These are phyloP conservation scores for Hyparrhenia diplandra DNA, from an alignment of 176 grass and related monocot species.

Conservation along the genomic window DNA sequence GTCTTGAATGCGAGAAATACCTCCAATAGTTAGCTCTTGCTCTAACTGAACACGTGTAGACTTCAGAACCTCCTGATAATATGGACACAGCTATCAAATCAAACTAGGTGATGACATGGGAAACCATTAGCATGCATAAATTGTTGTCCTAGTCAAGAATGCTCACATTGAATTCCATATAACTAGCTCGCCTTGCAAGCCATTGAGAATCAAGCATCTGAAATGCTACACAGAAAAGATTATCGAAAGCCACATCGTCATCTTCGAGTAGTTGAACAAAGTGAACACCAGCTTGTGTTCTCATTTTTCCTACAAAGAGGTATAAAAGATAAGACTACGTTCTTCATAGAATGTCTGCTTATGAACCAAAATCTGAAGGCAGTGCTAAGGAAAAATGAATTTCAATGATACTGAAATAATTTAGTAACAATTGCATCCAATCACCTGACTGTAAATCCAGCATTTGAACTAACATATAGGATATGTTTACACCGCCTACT, in stretches of 20 bases:
- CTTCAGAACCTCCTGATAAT: constrained; percentile 71
- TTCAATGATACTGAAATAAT: too few relatives aligned
- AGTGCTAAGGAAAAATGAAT: too few relatives aligned
- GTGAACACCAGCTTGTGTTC: too few relatives aligned
- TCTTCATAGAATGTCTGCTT: not conserved
- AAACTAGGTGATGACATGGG: too few relatives aligned
- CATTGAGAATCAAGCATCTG: constrained; percentile 69
- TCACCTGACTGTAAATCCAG: constrained; percentile 64
- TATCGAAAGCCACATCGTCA: constrained; percentile 6
- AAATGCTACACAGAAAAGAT: too few relatives aligned
- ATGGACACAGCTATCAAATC: too few relatives aligned
- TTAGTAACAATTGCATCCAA: too few relatives aligned
- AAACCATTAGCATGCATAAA: not conserved
- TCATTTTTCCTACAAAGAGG: too few relatives aligned
- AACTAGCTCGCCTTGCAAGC: constrained; percentile 65
- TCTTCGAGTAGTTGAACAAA: too few relatives aligned
- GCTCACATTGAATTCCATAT: constrained; percentile 89
- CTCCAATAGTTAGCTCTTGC: constrained; percentile 42
- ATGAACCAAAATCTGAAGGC: too few relatives aligned
- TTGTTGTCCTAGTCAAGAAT: too few relatives aligned
- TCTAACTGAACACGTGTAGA: constrained; percentile 57
- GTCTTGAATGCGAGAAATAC: constrained; percentile 39
- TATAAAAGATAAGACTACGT: too few relatives aligned
- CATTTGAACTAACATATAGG: constrained; percentile 67
- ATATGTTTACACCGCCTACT: constrained; percentile 65